Evolutionary conservation across 2,329 filamentous ascomycete species (phyloP).

Genomic region (Periconia sp.): DNA sequence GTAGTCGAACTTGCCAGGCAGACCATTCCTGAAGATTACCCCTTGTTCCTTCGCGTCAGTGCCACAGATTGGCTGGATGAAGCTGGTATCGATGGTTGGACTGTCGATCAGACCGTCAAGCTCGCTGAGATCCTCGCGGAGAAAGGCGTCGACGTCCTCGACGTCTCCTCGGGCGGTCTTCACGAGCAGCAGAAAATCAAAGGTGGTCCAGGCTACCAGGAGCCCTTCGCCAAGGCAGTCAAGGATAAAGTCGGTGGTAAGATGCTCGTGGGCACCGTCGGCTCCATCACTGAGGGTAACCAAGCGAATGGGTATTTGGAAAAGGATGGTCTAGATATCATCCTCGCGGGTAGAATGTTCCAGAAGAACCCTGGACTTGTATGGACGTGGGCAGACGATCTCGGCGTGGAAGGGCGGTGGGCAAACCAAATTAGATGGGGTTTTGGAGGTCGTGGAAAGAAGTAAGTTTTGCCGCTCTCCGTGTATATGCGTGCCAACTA

Average conservation of each 20-base stretch:
- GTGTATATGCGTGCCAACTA: background rate
- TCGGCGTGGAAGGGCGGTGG: slow-evolving; percentile 74
- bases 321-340: slow-evolving; percentile 65
- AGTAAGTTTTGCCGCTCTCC: slow-evolving; percentile 25
- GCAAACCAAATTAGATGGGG: slow-evolving; percentile 74
- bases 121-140: slow-evolving; percentile 72
- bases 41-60: slow-evolving; percentile 75
- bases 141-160: slow-evolving; percentile 79
- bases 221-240: slow-evolving; percentile 72
- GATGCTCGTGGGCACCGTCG: slow-evolving; percentile 76
- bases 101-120: slow-evolving; percentile 65
- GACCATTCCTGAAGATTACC: slow-evolving; percentile 70
- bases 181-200: slow-evolving; percentile 66
- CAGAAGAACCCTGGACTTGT: slow-evolving; percentile 83
- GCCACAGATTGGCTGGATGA: slow-evolving; percentile 78
- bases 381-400: slow-evolving; percentile 72
- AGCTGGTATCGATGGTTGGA: slow-evolving; percentile 66
- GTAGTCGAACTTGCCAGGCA: slow-evolving; percentile 67
- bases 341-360: slow-evolving; percentile 76
- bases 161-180: slow-evolving; percentile 80
- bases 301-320: slow-evolving; percentile 59
- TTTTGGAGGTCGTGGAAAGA: slow-evolving; percentile 57
- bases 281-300: slow-evolving; percentile 72
- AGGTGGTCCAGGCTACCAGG: slow-evolving; percentile 72
- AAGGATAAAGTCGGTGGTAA: slow-evolving; percentile 75